Conservation (phyloP, 129 eudicot genomes). For the Centrapalus pauciflorus region DNA sequence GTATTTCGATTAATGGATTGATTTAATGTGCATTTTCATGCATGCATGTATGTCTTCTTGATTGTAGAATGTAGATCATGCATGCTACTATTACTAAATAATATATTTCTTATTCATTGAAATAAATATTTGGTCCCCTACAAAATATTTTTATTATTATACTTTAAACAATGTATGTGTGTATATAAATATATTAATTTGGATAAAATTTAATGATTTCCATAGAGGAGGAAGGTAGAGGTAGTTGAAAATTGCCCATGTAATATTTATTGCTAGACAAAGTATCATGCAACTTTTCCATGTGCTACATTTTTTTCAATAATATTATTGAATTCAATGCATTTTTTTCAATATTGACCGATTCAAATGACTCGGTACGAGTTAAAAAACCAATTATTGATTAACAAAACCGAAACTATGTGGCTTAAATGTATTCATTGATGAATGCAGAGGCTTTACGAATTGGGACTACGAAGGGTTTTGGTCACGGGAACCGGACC, state of each 20-base stretch:
- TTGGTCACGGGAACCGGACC: slow-evolving; percentile 73
- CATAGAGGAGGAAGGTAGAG: slow-evolving; percentile 1
- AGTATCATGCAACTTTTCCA: slow-evolving; percentile 13
- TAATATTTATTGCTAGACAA: slow-evolving; percentile 9
- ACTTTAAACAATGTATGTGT: slow-evolving; percentile 5
- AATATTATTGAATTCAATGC: no score
- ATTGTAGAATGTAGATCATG: not conserved
- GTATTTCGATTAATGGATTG: not conserved
- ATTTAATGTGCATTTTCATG: not conserved
- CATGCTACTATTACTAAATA: not conserved
- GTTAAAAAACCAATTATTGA: not conserved
- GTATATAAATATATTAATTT: not conserved
- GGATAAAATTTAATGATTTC: not conserved
- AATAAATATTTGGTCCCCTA: slow-evolving; percentile 17
- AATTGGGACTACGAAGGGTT: slow-evolving; percentile 54
- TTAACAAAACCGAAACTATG: not conserved
- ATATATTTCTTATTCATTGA: not conserved
- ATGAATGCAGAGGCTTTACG: slow-evolving; percentile 50
- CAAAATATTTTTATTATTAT: not conserved
- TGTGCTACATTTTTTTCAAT: slow-evolving; percentile 8
- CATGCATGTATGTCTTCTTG: slow-evolving; percentile 2
- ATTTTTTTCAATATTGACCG: not conserved
- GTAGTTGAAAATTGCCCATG: slow-evolving; percentile 20
- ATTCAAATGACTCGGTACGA: not conserved
- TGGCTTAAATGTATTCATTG: not conserved